A percentile compares a stretch with the other conserved stretches of the same genome.
Conservation (phyloP, 2,329 filamentous ascomycete genomes). For the Aspergillus fructus region DNA sequence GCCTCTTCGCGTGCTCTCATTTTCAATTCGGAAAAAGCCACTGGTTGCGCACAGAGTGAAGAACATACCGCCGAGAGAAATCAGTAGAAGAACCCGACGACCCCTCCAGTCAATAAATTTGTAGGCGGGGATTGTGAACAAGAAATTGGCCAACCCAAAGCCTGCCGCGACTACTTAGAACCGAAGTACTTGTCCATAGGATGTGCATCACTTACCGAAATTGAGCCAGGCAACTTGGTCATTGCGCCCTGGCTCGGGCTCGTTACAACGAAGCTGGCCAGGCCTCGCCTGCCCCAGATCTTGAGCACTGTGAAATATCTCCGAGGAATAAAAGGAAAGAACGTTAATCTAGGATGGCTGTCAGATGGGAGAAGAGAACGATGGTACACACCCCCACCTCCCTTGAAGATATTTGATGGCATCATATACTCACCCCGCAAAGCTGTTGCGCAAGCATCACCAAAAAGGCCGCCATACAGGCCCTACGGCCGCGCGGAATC, state of each 20-base stretch:
- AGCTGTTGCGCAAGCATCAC: constrained; percentile 33
- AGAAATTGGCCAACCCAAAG: constrained; percentile 29
- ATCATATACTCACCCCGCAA: constrained; percentile 22
- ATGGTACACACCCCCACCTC: not conserved
- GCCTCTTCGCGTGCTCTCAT: constrained; percentile 14
- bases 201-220: constrained; percentile 17
- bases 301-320: not conserved
- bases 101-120: constrained; percentile 25
- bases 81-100: constrained; percentile 25
- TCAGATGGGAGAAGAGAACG: not conserved
- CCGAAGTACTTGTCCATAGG: not conserved
- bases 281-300: not conserved
- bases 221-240: constrained; percentile 19
- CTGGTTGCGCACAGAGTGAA: constrained; percentile 25
- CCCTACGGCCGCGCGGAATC: constrained; percentile 24
- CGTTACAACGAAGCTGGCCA: not conserved
- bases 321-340: constrained; percentile 30
- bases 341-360: constrained; percentile 25
- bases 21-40: constrained; percentile 21
- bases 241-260: not conserved
- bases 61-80: constrained; percentile 28
- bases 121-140: constrained; percentile 30
- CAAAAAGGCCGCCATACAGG: constrained; percentile 25
- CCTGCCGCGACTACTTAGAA: constrained; percentile 5
- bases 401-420: not conserved